Base-by-base conservation (phyloP, 2,329 filamentous ascomycete genomes). In the Beauveria rudraprayagi region DNA sequence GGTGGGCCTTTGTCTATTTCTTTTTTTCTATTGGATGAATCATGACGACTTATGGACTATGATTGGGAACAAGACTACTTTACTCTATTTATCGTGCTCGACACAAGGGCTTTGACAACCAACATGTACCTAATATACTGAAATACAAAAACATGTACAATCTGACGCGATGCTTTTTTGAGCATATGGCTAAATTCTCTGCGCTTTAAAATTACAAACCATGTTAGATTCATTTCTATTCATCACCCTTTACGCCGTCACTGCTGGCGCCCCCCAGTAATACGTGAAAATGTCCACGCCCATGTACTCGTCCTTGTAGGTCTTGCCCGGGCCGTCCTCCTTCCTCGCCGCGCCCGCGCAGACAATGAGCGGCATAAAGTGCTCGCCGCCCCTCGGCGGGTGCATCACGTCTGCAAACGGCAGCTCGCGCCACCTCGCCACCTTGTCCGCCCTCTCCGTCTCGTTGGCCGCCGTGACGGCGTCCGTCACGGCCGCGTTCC, bases 281-380 rank as follows among this genome's bases (percentile, higher is more conserved):
- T 80, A 85, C 26, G 81, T 83, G 63, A 73, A 78, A 55, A 83
- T 82, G 52, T 80, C 74, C 41, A 81, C 61, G 2, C 79, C 80
- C 55, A 71, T 28, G 64, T 76, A 82, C 6, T 77, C 70, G 68
- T 85, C 82, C n/a, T 69, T 70, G 65, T 83, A 84, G 16, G 64
- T 70, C 64, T 70, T 72, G 19, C 72, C 77, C 67, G 70, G 69
- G 54, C 77, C 79, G 1, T 68, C 71, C 22, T 78, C 77, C 1
- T 47, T 43, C 10, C 22, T 24, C 14, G 78, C 81, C 0, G 77
- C 78, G 0, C 79, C 82, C 3, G 81, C 80, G 65, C 79, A 82
- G 37, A 85, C 83, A 51, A 84, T 68, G 70, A 86, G 68, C 62
- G 83, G 83, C 76, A 85, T 70, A 60, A 85, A 84, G 65, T 86